Conservation (phyloP, 139 green algal genomes). For the Chlorokybus atmophyticus region DNA sequence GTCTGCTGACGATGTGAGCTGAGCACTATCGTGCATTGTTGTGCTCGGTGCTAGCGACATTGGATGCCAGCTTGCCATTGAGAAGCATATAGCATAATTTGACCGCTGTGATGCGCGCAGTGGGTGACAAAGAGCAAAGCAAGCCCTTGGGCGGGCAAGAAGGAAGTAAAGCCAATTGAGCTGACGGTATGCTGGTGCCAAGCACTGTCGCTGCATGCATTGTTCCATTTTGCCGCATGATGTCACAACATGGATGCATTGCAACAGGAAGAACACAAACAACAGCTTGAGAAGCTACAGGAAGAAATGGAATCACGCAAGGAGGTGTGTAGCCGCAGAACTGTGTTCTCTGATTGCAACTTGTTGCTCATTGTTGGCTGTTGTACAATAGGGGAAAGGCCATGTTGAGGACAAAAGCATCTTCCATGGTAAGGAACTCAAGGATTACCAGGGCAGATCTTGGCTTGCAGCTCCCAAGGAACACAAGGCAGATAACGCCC, state of each 20-base stretch:
- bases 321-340: no score
- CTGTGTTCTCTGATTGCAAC: no score
- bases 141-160: slow-evolving; percentile 26
- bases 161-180: slow-evolving; percentile 9
- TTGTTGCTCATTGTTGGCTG: no score
- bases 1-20: slow-evolving; percentile 4
- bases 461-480: slow-evolving; percentile 59
- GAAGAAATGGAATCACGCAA: no score
- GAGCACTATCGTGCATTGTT: slow-evolving; percentile 20
- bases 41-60: slow-evolving; percentile 10
- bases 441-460: slow-evolving; percentile 61
- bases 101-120: not conserved
- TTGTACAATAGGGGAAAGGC: no score
- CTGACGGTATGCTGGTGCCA: slow-evolving; percentile 13
- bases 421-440: slow-evolving; percentile 63
- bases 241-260: no score
- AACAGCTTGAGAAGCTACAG: no score
- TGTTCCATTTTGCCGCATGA: not conserved
- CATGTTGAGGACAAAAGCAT: slow-evolving; percentile 38
- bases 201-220: no score
- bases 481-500: slow-evolving; percentile 36
- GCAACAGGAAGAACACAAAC: no score
- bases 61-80: not conserved
- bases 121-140: not conserved
- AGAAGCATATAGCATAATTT: not conserved